Evolutionary conservation across 768 basidiomycete species (phyloP).

Genomic region (Phanerochaete carnosa): DNA sequence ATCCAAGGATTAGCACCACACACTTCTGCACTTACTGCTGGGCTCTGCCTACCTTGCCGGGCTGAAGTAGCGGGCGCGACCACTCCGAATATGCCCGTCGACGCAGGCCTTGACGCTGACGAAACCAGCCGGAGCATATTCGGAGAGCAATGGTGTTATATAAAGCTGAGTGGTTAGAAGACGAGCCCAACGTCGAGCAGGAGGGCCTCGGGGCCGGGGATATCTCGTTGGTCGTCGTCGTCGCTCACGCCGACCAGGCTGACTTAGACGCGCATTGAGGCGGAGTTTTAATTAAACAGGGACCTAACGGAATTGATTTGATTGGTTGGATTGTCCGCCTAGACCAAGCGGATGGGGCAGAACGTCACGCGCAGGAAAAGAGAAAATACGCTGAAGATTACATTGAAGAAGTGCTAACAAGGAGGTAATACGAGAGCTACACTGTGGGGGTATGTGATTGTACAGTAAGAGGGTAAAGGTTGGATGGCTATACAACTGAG

Average conservation of each 20-base stretch:
- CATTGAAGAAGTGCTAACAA: neutral
- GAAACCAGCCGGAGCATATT: constrained; percentile 71
- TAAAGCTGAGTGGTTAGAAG: constrained; percentile 1
- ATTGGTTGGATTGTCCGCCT: constrained; percentile 4
- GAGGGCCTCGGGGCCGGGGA: constrained; percentile 2
- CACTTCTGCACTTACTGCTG: neutral
- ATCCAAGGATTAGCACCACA: neutral
- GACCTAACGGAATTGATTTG: constrained; percentile 10
- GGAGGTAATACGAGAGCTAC: neutral
- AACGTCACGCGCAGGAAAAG: neutral
- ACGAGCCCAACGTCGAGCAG: constrained; percentile 18
- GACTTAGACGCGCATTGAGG: constrained; percentile 7
- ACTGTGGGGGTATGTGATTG: neutral
- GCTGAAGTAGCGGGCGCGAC: constrained; percentile 42
- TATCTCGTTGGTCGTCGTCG: constrained; percentile 11
- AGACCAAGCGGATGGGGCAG: neutral
- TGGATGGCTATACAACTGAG: neutral
- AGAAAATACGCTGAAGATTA: neutral
- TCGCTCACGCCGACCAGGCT: constrained; percentile 14
- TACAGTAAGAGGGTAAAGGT: neutral
- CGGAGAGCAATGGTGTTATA: constrained; percentile 6
- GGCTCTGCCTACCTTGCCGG: constrained; percentile 26
- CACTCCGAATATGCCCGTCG: constrained; percentile 69
- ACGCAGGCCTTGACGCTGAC: constrained; percentile 48
- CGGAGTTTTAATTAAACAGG: constrained; percentile 10